Conservation (phyloP, 1,139 yeast species). For the Candida freyschussii region DNA sequence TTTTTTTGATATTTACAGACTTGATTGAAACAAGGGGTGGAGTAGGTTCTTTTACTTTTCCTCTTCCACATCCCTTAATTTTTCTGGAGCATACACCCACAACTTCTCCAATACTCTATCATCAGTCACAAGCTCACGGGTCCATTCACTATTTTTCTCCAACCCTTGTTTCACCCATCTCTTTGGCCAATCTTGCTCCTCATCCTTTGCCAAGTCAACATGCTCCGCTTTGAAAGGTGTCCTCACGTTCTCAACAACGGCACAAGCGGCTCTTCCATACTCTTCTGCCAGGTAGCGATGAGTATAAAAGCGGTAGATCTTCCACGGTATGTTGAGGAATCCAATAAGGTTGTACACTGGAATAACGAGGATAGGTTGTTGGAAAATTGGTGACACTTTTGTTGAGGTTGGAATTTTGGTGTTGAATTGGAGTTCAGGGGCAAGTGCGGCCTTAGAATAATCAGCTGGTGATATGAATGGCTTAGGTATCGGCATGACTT, state of each 20-base stretch:
- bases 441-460: slow-evolving; percentile 48
- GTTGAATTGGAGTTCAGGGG: slow-evolving; percentile 49
- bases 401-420: slow-evolving; percentile 27
- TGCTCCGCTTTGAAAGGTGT: slow-evolving; percentile 56
- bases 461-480: slow-evolving; percentile 60
- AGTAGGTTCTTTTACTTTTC: background rate
- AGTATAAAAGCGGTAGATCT: slow-evolving; percentile 75
- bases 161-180: slow-evolving; percentile 74
- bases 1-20: too few species aligned
- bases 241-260: slow-evolving; percentile 50
- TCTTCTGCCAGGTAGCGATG: slow-evolving; percentile 68
- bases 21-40: background rate
- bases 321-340: slow-evolving; percentile 66
- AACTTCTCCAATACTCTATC: slow-evolving; percentile 55
- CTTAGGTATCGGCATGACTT: slow-evolving; percentile 46
- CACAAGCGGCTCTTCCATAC: slow-evolving; percentile 57
- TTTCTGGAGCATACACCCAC: slow-evolving; percentile 41
- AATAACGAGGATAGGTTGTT: slow-evolving; percentile 71
- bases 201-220: slow-evolving; percentile 51
- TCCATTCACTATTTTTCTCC: slow-evolving; percentile 83
- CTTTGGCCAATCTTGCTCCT: slow-evolving; percentile 88
- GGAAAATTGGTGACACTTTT: slow-evolving; percentile 54
- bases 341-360: slow-evolving; percentile 77
- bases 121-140: slow-evolving; percentile 67
- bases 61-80: slow-evolving; percentile 5